Percentiles rank a stretch among this genome's conserved stretches.
Evolutionary conservation across 2,329 filamentous ascomycete species (phyloP).

Genomic region (Akanthomyces uredinophilus): DNA sequence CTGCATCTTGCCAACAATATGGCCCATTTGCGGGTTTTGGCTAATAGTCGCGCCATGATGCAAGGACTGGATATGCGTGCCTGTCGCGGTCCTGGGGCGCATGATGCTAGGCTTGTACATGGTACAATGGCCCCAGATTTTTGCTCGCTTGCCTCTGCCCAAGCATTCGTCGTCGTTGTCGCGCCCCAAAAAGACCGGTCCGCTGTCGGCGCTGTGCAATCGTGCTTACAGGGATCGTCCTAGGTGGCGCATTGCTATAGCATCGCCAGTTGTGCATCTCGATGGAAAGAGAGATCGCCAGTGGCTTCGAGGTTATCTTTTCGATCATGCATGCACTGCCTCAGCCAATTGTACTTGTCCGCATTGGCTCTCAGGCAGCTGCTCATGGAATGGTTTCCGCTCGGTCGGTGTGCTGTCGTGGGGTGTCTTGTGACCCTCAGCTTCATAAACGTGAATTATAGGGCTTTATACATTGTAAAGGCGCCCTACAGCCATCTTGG

Average conservation of each 20-base stretch:
- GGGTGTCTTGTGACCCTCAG: not conserved
- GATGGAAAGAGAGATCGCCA: not conserved
- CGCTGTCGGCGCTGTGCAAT: not conserved
- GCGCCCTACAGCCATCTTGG: not conserved
- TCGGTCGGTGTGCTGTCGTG: not conserved
- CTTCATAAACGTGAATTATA: not conserved
- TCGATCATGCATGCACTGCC: not conserved
- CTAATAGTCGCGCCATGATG: not conserved
- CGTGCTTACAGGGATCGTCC: not conserved
- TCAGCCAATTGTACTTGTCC: not conserved
- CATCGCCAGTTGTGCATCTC: not conserved
- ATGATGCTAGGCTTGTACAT: not conserved
- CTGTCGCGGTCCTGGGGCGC: not conserved
- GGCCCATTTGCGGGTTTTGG: not conserved
- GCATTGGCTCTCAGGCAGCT: not conserved
- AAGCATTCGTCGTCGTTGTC: not conserved
- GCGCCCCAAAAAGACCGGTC: not conserved
- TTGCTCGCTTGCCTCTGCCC: not conserved
- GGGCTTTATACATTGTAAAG: constrained; percentile 7
- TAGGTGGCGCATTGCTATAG: not conserved
- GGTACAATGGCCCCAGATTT: not conserved
- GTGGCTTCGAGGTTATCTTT: not conserved
- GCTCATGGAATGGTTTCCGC: not conserved
- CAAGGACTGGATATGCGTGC: not conserved
- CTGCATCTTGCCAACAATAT: not conserved